Percentiles rank a stretch among this genome's conserved stretches.
These are phyloP conservation scores for Tetracladium setigerum DNA, from an alignment of 495 filamentous ascomycete genomes.

Conservation along the genomic window DNA sequence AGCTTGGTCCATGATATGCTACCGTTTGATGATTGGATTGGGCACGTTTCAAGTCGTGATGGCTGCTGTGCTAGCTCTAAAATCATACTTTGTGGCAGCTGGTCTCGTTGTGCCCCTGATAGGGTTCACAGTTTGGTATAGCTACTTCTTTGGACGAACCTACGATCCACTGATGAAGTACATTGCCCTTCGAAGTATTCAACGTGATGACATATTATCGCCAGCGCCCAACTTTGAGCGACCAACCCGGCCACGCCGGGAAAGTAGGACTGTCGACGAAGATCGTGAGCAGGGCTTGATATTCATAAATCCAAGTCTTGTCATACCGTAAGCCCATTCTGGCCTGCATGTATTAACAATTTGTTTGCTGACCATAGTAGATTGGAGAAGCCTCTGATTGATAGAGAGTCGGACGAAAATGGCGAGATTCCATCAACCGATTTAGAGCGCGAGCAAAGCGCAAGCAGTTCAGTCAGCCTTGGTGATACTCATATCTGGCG, in stretches of 20 bases:
- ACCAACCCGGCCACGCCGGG: constrained; percentile 26
- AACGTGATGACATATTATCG: constrained; percentile 37
- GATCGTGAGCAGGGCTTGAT: constrained; percentile 52
- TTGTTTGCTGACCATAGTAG: constrained; percentile 22
- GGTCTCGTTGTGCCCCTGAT: constrained; percentile 70
- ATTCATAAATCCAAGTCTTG: constrained; percentile 72
- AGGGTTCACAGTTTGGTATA: constrained; percentile 75
- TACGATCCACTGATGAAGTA: constrained; percentile 86
- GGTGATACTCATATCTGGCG: constrained; percentile 51
- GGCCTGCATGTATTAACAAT: neutral
- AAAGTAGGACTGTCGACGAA: constrained; percentile 56
- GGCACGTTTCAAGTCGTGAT: constrained; percentile 86
- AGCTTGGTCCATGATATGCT: constrained; percentile 93
- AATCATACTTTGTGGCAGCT: constrained; percentile 59
- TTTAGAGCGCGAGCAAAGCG: constrained; percentile 13
- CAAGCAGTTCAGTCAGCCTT: constrained; percentile 39
- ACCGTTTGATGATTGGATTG: constrained; percentile 75
- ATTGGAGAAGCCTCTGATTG: constrained; percentile 45
- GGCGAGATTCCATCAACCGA: constrained; percentile 1
- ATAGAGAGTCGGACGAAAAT: constrained; percentile 21
- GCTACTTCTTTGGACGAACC: constrained; percentile 60
- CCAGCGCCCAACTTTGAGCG: constrained; percentile 29
- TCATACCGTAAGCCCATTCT: constrained; percentile 45
- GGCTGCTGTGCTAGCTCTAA: constrained; percentile 78
- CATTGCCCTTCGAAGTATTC: constrained; percentile 82